Evolutionary conservation across 495 filamentous ascomycete species (phyloP), one percentile per base, ranked within the genome.

Genomic region (Aspergillus ostianus): DNA sequence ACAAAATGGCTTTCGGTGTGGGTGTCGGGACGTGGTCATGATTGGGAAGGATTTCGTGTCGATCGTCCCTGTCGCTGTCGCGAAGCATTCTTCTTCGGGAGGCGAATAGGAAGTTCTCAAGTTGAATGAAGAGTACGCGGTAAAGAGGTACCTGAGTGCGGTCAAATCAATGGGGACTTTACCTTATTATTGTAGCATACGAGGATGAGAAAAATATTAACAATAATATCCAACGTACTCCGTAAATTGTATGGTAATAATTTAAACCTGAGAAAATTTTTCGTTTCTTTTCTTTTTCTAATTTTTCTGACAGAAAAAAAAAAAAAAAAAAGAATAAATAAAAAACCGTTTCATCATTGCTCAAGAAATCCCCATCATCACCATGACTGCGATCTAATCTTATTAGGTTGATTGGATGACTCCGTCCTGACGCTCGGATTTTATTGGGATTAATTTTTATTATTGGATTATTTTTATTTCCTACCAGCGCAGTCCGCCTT

Each of bases 21-120:
- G 36, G 29, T 32, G 29, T 8, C 29, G 29, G 29, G 3, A 10
- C 29, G 29, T 4, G 29, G 7, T 10, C 29, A 41, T 41, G 36
- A 41, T 41, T 41, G 36, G 36, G 36, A 41, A 41, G 36, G 10
- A 41, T 41, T 15, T 36, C 13, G 17, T 53, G 51, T 53, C 51
- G 51, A 53, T 53, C 51, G 51, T 9, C 15, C 23, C 20, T 52
- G 26, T 17, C 50, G 27, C 15, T 30, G 32, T 53, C 51, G 51
- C 51, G 36, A 53, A 53, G 51, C n/a, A 53, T 53, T 53, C 51
- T 53, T 18, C 51, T 53, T 53, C 27, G 18, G 51, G 36, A 32
- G 29, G 29, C 29, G 29, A 32, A 32, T 32, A 6, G 29, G 29
- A 32, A n/a, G n/a, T n/a, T n/a, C n/a, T n/a, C n/a, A n/a, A n/a